Percentiles rank a stretch among this genome's conserved stretches.
Conservation (phyloP, 2,329 filamentous ascomycete genomes). For the Neonectria ditissima region DNA sequence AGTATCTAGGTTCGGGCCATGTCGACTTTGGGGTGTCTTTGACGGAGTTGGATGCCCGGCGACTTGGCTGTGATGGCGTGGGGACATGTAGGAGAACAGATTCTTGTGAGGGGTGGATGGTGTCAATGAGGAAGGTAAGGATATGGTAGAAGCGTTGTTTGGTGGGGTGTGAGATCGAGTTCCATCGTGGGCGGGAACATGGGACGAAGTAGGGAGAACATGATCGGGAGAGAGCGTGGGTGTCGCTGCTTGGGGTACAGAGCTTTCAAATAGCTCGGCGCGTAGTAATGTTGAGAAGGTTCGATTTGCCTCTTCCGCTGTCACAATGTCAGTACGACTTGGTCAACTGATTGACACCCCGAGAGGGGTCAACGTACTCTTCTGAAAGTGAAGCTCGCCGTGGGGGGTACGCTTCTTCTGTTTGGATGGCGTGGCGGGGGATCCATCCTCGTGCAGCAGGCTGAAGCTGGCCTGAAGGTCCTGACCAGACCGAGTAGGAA, state of each 20-base stretch:
- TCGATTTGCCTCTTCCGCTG: conserved; percentile 92
- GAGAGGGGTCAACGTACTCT: conserved; percentile 68
- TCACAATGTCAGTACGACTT: conserved; percentile 25
- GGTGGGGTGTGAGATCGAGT: conserved; percentile 86
- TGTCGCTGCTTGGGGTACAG: conserved; percentile 83
- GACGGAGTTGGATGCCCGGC: conserved; percentile 89
- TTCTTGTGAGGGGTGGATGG: conserved; percentile 98
- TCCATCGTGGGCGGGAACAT: conserved; percentile 70
- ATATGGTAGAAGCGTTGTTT: conserved; percentile 68
- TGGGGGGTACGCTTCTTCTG: conserved; percentile 87
- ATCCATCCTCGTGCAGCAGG: conserved; percentile 90
- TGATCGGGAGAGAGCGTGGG: conserved; percentile 72
- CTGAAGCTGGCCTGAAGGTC: conserved; percentile 95
- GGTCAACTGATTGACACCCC: not conserved
- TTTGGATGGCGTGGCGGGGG: conserved; percentile 89
- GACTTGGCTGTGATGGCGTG: conserved; percentile 74
- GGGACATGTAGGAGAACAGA: conserved; percentile 90
- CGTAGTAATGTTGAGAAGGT: conserved; percentile 91
- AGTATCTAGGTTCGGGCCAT: conserved; percentile 89
- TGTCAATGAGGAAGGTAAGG: conserved; percentile 80
- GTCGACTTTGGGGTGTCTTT: conserved; percentile 87
- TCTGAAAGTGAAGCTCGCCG: conserved; percentile 93
- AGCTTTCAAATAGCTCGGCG: conserved; percentile 91
- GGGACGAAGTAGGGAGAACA: conserved; percentile 60
- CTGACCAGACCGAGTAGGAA: conserved; percentile 92